These are phyloP conservation scores for Hymenoscyphus repandus DNA, from an alignment of 2,329 filamentous ascomycete genomes.

Conservation along the genomic window DNA sequence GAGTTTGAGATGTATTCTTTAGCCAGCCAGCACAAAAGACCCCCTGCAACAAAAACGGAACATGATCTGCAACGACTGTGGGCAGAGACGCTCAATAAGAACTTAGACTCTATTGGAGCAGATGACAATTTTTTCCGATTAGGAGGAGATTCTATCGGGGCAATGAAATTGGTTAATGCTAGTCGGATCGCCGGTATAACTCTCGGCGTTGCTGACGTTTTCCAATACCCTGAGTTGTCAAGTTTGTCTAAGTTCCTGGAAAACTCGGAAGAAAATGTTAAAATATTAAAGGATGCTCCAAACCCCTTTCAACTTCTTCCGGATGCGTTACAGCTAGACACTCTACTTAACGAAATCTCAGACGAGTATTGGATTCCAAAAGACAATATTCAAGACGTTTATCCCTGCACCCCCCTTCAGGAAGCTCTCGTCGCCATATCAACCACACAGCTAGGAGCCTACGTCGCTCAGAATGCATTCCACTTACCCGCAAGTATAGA, in stretches of 20 bases:
- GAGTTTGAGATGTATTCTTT: slow-evolving; percentile 5
- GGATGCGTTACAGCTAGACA: background rate
- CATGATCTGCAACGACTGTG: slow-evolving; percentile 34
- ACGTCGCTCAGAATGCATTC: background rate
- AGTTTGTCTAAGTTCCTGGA: slow-evolving; percentile 7
- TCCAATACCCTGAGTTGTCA: slow-evolving; percentile 10
- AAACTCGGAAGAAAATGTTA: background rate
- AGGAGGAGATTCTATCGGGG: slow-evolving; percentile 41
- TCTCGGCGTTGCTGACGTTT: slow-evolving; percentile 10
- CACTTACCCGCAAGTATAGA: background rate
- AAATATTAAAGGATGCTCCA: background rate
- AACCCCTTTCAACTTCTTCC: background rate
- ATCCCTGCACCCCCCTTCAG: background rate
- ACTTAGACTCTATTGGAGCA: slow-evolving; percentile 11
- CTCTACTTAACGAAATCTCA: background rate
- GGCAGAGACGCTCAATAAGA: slow-evolving; percentile 37
- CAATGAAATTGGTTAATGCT: slow-evolving; percentile 38
- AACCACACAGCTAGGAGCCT: background rate
- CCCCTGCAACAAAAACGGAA: slow-evolving; percentile 6
- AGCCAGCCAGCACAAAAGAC: background rate
- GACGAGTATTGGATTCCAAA: background rate
- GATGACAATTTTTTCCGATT: slow-evolving; percentile 35
- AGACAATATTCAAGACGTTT: background rate
- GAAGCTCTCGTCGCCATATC: background rate
- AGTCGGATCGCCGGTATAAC: slow-evolving; percentile 9